Percentiles rank a stretch among this genome's conserved stretches.
Conservation (phyloP, 345 rosid species). For the Excoecaria cochinchinensis region DNA sequence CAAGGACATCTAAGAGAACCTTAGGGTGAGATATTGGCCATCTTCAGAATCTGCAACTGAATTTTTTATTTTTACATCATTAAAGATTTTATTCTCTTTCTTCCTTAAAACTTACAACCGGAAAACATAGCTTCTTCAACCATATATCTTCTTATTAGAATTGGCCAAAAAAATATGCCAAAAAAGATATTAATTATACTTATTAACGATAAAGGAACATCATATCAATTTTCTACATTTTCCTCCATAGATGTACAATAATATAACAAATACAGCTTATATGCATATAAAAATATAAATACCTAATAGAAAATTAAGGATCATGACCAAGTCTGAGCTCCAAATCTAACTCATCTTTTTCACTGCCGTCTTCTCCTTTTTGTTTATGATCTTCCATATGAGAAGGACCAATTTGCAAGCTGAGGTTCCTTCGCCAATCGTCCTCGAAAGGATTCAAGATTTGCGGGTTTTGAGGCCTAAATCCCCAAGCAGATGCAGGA, state of each 20-base stretch:
- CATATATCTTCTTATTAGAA: constrained; percentile 14
- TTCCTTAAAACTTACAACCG: not conserved
- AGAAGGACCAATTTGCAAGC: constrained; percentile 32
- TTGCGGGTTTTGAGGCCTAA: constrained; percentile 25
- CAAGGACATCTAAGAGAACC: constrained; percentile 15
- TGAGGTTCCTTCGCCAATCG: constrained; percentile 20
- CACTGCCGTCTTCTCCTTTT: constrained; percentile 22
- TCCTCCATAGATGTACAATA: constrained; percentile 14
- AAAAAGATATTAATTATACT: not conserved
- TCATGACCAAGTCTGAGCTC: constrained; percentile 34
- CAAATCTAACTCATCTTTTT: constrained; percentile 21
- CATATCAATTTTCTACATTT: not conserved
- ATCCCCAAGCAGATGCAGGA: constrained; percentile 14
- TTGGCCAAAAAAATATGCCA: constrained; percentile 10
- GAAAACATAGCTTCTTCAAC: not conserved
- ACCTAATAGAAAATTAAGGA: constrained; percentile 10
- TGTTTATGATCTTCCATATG: constrained; percentile 10
- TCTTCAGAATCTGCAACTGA: not conserved
- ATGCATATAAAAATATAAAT: not conserved
- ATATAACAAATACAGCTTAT: constrained; percentile 14
- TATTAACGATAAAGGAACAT: not conserved
- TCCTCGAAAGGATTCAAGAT: constrained; percentile 27
- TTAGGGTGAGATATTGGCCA: constrained; percentile 15
- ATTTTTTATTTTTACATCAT: not conserved
- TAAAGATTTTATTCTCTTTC: not conserved